Conservation (phyloP, 1,139 yeast species). For the Yamadazyma oceani region DNA sequence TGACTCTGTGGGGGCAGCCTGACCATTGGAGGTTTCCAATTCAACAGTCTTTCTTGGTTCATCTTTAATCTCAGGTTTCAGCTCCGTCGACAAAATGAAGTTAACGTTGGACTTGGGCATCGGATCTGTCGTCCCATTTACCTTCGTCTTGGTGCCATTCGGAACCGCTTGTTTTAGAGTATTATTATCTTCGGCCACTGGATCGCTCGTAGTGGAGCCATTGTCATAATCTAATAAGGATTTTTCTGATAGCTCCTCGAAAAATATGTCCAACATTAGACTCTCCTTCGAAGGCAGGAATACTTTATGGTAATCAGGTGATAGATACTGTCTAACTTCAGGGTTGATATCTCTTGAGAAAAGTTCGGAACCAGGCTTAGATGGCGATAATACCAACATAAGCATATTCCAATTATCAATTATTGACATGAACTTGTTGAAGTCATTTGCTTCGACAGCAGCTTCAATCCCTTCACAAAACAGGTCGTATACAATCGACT, state of each 20-base stretch:
- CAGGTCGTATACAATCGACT: slow-evolving; percentile 32
- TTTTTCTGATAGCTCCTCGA: slow-evolving; percentile 20
- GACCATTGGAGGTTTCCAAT: too few species aligned
- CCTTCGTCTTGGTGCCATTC: too few species aligned
- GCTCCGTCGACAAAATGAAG: too few species aligned
- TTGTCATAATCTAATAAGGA: not conserved
- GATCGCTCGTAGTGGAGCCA: not conserved
- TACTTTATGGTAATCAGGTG: slow-evolving; percentile 2
- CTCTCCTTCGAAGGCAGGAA: slow-evolving; percentile 17
- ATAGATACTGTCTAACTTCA: slow-evolving; percentile 28
- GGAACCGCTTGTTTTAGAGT: too few species aligned
- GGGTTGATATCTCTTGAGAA: slow-evolving; percentile 31
- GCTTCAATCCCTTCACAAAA: slow-evolving; percentile 33
- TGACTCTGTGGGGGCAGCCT: too few species aligned
- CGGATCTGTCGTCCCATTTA: too few species aligned
- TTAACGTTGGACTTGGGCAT: too few species aligned
- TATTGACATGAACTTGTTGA: slow-evolving; percentile 33
- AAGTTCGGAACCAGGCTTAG: slow-evolving; percentile 8
- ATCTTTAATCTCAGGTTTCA: too few species aligned
- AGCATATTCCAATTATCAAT: slow-evolving; percentile 46
- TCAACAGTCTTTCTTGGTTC: too few species aligned
- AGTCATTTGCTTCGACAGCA: slow-evolving; percentile 35
- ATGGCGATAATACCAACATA: slow-evolving; percentile 38
- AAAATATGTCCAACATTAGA: slow-evolving; percentile 26
- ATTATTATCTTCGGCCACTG: too few species aligned